Conservation (phyloP, 2,329 filamentous ascomycete species). For the Arthrinium phaeospermum region DNA sequence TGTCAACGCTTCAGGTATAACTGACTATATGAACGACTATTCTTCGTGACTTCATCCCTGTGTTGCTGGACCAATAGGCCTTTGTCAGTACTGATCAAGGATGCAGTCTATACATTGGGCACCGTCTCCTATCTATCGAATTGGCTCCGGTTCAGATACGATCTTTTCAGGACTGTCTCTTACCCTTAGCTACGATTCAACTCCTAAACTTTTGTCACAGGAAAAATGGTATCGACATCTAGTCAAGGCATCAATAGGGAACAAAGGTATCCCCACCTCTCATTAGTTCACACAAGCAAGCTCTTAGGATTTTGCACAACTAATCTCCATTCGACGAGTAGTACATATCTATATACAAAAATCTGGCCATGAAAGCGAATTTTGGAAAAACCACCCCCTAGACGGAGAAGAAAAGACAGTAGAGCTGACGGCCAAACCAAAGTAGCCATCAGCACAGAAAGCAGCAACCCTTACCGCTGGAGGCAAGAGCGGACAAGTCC, state of each 20-base stretch:
- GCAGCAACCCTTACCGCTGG: background rate
- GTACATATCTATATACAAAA: slow-evolving; percentile 1
- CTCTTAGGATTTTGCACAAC: background rate
- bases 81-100: background rate
- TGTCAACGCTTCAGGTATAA: background rate
- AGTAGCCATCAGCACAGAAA: background rate
- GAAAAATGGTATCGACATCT: too few species aligned
- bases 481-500: background rate
- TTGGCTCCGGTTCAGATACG: background rate
- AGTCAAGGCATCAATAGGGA: background rate
- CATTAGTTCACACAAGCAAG: background rate
- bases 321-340: slow-evolving; percentile 4
- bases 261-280: background rate
- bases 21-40: background rate
- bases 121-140: background rate
- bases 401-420: background rate
- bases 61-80: background rate
- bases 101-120: background rate
- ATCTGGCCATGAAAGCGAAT: slow-evolving; percentile 11
- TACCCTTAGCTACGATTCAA: background rate
- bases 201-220: too few species aligned
- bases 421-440: background rate
- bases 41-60: background rate
- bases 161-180: background rate
- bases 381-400: background rate